Evolutionary conservation across 1,284 basidiomycete genomes (phyloP).

Genomic region (Papiliotrema nemorosa): DNA sequence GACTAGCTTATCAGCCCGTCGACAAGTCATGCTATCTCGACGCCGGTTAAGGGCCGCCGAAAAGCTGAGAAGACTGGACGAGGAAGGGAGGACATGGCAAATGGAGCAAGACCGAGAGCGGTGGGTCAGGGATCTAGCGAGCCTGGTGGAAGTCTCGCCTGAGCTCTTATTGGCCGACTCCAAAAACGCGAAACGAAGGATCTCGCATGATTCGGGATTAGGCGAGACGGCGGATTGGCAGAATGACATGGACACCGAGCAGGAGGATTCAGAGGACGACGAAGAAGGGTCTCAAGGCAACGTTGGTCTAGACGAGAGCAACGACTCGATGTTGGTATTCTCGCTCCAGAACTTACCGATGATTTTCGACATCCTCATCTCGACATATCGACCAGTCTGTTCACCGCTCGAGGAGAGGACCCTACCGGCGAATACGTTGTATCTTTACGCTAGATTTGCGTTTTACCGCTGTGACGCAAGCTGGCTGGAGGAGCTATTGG

Average conservation of each 20-base stretch:
- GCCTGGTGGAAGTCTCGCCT: constrained; percentile 29
- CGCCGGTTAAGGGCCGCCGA: constrained; percentile 61
- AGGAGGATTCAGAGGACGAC: constrained; percentile 51
- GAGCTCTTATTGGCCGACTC: constrained; percentile 22
- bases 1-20: constrained; percentile 7
- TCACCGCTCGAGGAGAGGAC: constrained; percentile 59
- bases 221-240: constrained; percentile 22
- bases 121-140: constrained; percentile 54
- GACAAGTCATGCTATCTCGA: constrained; percentile 52
- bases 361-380: constrained; percentile 76
- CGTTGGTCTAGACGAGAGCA: background rate
- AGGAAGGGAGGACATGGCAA: constrained; percentile 59
- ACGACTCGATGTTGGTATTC: constrained; percentile 70
- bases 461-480: constrained; percentile 76
- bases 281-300: constrained; percentile 38
- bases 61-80: constrained; percentile 46
- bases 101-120: constrained; percentile 57
- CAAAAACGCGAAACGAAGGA: constrained; percentile 3
- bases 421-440: constrained; percentile 76
- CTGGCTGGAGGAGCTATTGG: constrained; percentile 87
- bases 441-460: constrained; percentile 82
- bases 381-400: constrained; percentile 57
- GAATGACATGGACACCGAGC: constrained; percentile 44
- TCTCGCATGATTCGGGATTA: constrained; percentile 20
- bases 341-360: constrained; percentile 69